Evolutionary conservation across 805 yeast species (phyloP).

Genomic region (Sugiyamaella floridensis): DNA sequence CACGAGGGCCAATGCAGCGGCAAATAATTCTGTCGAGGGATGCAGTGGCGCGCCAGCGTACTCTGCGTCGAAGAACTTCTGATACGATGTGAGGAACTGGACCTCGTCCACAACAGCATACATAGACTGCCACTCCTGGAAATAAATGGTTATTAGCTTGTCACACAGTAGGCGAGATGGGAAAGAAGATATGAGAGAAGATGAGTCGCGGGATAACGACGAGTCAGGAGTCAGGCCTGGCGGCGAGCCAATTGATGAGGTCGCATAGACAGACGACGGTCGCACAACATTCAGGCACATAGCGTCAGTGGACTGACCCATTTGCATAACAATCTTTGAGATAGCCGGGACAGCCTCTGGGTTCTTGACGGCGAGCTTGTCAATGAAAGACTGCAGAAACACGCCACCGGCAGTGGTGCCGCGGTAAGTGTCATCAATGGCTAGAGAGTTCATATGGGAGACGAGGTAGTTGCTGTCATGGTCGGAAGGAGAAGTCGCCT

Average conservation of each 20-base stretch:
- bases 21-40: constrained; percentile 13
- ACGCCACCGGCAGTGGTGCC: constrained; percentile 32
- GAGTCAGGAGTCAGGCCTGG: neutral
- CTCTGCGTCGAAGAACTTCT: constrained; percentile 29
- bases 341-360: constrained; percentile 19
- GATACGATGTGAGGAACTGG: constrained; percentile 58
- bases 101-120: constrained; percentile 65
- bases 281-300: neutral
- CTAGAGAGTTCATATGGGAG: constrained; percentile 23
- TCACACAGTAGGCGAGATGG: constrained; percentile 58
- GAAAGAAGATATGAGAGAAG: constrained; percentile 18
- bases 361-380: constrained; percentile 23
- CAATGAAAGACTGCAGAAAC: constrained; percentile 25
- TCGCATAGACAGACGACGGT: constrained; percentile 1
- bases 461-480: constrained; percentile 23
- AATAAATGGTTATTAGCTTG: constrained; percentile 57
- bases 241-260: constrained; percentile 2
- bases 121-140: constrained; percentile 69
- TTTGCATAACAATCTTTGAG: constrained; percentile 3
- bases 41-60: neutral
- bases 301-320: constrained; percentile 4
- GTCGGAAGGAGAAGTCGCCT: constrained; percentile 6
- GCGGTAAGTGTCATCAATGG: constrained; percentile 27
- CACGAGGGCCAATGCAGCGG: constrained; percentile 25
- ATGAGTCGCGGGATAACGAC: neutral